phyloP scores from a whole-genome alignment of 192 early-diverging fungal genomes.

The Geranomyces variabilis region DNA sequence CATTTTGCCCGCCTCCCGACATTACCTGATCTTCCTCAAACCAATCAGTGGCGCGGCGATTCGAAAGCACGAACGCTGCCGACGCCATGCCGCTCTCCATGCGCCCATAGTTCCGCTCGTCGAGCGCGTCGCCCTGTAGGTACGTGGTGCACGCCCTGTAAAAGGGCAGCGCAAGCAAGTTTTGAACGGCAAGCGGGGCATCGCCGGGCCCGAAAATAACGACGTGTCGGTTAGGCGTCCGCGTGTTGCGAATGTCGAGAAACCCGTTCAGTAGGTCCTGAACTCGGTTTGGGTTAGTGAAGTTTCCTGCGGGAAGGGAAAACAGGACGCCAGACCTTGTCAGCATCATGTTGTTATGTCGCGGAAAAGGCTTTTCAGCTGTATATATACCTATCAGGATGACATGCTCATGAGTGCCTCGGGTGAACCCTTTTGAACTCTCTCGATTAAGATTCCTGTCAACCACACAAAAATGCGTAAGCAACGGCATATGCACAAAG shows the following conservation, averaged over 20 bases:
- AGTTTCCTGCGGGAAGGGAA: neutral
- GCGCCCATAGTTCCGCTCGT: conserved; percentile 12
- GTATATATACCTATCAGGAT: conserved; percentile 1
- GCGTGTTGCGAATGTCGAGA: conserved; percentile 6
- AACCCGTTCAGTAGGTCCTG: conserved; percentile 26
- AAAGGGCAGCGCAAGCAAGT: conserved; percentile 11
- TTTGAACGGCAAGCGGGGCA: conserved; percentile 7
- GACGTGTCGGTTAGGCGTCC: neutral
- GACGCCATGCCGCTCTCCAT: neutral
- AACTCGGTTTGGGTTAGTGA: conserved; percentile 18
- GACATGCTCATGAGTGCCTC: neutral
- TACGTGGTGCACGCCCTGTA: conserved; percentile 12
- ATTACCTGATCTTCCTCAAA: conserved; percentile 11
- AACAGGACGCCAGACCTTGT: too few species aligned
- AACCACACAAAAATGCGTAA: neutral
- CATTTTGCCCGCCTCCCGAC: too few species aligned
- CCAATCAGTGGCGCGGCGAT: conserved; percentile 7
- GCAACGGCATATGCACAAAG: too few species aligned
- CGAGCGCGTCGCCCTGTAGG: conserved; percentile 4
- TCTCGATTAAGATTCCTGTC: conserved; percentile 16
- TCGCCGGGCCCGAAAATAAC: neutral
- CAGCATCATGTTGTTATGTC: too few species aligned
- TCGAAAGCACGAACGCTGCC: conserved; percentile 10
- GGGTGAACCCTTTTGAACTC: neutral
- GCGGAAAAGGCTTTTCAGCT: too few species aligned